Conservation (phyloP, 257 asterid genomes). For the Dorcoceras hygrometricum region DNA sequence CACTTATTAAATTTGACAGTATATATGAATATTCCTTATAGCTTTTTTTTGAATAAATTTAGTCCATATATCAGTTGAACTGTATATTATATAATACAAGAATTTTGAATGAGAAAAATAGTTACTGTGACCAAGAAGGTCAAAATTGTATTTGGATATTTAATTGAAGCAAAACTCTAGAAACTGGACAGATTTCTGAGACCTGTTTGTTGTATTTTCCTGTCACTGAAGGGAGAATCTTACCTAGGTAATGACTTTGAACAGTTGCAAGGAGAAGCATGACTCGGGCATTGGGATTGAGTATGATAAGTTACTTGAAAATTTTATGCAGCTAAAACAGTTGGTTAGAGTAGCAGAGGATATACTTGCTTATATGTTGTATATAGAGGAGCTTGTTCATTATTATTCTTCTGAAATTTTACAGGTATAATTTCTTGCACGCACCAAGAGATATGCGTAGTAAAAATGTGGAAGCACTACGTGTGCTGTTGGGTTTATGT, state of each 20-base stretch:
- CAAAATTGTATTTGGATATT: background rate
- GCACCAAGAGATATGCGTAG: slow-evolving; percentile 97
- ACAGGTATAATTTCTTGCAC: slow-evolving; percentile 92
- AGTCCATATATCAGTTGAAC: background rate
- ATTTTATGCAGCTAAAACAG: background rate
- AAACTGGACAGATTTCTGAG: slow-evolving; percentile 6
- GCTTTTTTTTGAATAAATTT: too few relatives aligned
- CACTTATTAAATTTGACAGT: too few relatives aligned
- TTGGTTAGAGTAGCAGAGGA: slow-evolving; percentile 12
- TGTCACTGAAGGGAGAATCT: background rate
- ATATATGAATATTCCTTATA: too few relatives aligned
- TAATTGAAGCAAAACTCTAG: background rate
- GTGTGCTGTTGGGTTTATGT: slow-evolving; percentile 77
- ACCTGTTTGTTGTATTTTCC: slow-evolving; percentile 16
- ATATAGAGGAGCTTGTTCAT: slow-evolving; percentile 7
- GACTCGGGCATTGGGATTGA: background rate
- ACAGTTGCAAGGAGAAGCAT: background rate
- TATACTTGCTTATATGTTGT: slow-evolving; percentile 11
- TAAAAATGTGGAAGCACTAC: slow-evolving; percentile 94
- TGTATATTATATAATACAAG: background rate
- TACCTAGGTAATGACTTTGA: slow-evolving; percentile 12
- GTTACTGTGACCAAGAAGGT: background rate
- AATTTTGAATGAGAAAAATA: background rate
- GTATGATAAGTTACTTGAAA: slow-evolving; percentile 8
- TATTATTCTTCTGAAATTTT: slow-evolving; percentile 30